These are phyloP conservation scores for Kodamaea kakaduensis DNA, from an alignment of 805 yeast species.

Conservation along the genomic window DNA sequence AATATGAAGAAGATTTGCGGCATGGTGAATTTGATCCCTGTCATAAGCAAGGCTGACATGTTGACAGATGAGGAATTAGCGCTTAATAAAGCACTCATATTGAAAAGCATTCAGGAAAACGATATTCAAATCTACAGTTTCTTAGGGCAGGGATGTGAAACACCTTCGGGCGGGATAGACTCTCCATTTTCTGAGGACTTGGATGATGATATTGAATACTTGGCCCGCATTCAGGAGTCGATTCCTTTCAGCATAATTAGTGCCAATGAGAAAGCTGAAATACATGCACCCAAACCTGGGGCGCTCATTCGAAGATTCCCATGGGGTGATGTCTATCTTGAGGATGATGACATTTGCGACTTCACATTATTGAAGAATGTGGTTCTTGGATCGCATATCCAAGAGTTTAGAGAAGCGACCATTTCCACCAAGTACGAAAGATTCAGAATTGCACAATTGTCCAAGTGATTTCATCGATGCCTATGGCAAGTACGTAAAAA, in stretches of 20 bases:
- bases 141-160: conserved; percentile 15
- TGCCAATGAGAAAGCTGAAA: conserved; percentile 3
- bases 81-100: conserved; percentile 51
- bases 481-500: background rate
- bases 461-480: conserved; percentile 1
- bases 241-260: conserved; percentile 20
- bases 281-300: conserved; percentile 4
- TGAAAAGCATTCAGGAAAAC: conserved; percentile 47
- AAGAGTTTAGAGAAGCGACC: conserved; percentile 25
- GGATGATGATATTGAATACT: conserved; percentile 14
- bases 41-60: conserved; percentile 77
- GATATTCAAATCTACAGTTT: conserved; percentile 41
- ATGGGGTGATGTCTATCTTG: conserved; percentile 20
- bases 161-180: conserved; percentile 4
- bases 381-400: conserved; percentile 23
- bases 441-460: conserved; percentile 8
- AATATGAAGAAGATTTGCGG: conserved; percentile 67
- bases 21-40: conserved; percentile 78
- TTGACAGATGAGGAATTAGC: conserved; percentile 54
- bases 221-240: conserved; percentile 13
- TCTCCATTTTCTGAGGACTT: conserved; percentile 7
- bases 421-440: conserved; percentile 17
- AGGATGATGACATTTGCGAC: conserved; percentile 18
- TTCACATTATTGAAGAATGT: conserved; percentile 17
- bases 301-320: conserved; percentile 12